phyloP scores from a whole-genome alignment of 768 basidiomycete species.

The Mycena epipterygia region DNA sequence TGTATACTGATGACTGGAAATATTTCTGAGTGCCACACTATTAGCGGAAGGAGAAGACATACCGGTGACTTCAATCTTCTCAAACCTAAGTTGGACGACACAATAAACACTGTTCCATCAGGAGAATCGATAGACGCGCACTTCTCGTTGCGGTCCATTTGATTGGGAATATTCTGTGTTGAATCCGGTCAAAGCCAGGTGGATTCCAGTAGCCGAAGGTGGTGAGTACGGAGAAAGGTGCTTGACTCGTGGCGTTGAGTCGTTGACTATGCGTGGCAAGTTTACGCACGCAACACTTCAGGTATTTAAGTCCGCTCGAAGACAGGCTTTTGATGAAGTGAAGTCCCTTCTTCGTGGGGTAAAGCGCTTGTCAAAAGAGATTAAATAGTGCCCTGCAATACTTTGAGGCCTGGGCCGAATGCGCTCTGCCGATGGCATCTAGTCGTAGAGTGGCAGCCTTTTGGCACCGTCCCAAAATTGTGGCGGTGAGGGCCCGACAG shows the following conservation, averaged over 20 bases:
- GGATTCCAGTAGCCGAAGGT: neutral
- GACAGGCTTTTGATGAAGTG: neutral
- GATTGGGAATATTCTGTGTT: neutral
- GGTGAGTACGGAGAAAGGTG: conserved; percentile 1
- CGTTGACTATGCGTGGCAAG: neutral
- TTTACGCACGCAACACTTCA: too few species aligned
- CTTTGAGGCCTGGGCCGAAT: too few species aligned
- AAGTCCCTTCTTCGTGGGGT: too few species aligned
- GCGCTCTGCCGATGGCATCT: too few species aligned
- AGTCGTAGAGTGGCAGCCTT: too few species aligned
- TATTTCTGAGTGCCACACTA: neutral
- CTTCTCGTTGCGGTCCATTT: conserved; percentile 21
- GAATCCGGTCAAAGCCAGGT: neutral
- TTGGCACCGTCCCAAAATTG: too few species aligned
- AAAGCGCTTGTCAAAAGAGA: too few species aligned
- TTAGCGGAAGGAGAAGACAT: neutral
- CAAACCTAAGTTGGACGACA: conserved; percentile 11
- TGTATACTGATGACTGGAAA: conserved; percentile 17
- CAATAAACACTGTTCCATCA: neutral
- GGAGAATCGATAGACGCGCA: neutral
- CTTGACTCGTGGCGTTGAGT: neutral
- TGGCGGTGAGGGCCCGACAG: too few species aligned
- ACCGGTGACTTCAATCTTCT: conserved; percentile 30
- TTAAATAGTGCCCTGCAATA: too few species aligned
- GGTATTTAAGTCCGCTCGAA: neutral